Conservation (phyloP, 148 eudicot genomes). For the Polygonum maritimum region DNA sequence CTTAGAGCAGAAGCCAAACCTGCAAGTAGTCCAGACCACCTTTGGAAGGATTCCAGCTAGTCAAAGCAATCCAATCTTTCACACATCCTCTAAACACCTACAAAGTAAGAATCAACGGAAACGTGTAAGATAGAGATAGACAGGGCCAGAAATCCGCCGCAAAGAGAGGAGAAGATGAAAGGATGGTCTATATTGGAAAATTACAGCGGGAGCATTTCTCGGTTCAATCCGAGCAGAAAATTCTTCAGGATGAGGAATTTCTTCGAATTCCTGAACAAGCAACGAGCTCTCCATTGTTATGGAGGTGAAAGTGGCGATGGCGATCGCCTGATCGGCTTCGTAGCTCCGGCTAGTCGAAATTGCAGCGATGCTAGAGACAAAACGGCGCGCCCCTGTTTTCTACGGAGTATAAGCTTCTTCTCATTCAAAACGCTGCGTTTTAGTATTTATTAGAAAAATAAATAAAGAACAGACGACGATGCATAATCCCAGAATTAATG, state of each 20-base stretch:
- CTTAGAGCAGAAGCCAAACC: conserved; percentile 22
- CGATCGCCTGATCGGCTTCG: not conserved
- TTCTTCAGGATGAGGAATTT: conserved; percentile 34
- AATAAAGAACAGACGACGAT: no score
- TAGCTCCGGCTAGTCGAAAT: not conserved
- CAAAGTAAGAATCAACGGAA: not conserved
- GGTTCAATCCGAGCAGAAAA: conserved; percentile 54
- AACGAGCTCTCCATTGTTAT: conserved; percentile 25
- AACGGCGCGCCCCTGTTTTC: not conserved
- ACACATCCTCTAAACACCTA: conserved; percentile 69
- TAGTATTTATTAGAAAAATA: no score
- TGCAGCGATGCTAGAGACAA: not conserved
- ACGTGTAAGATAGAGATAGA: not conserved
- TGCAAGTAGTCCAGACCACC: conserved; percentile 78
- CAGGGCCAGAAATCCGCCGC: not conserved
- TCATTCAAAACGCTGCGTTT: no score
- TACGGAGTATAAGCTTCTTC: no score
- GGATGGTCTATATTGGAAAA: not conserved
- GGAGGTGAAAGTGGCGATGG: not conserved
- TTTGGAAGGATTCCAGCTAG: conserved; percentile 50
- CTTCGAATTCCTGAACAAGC: conserved; percentile 25
- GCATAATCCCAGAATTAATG: no score
- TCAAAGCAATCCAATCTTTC: conserved; percentile 64
- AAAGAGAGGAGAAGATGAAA: not conserved
- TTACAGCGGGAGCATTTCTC: conserved; percentile 60